Evolutionary conservation across 495 filamentous ascomycete genomes (phyloP), one percentile per base, ranked within the genome.

Genomic region (Trichoderma erinaceum): DNA sequence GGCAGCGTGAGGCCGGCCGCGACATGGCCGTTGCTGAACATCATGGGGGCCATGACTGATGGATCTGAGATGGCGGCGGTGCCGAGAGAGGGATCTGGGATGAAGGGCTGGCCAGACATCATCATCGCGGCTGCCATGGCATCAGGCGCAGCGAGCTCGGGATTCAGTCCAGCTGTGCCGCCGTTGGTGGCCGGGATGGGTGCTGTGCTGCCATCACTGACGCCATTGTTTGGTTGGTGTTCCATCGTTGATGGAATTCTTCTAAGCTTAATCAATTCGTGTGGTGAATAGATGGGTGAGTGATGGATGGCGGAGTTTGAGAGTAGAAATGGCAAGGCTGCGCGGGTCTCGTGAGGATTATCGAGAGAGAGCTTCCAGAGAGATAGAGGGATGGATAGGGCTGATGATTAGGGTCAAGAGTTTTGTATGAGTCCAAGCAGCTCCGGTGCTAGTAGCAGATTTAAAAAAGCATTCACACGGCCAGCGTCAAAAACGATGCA

Each of bases 1-100:
- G 73, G 32, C 29, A 58, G 18, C 13, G 64, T 11, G 27, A 61
- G 56, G 56, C 50, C 50, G 21, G 50, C n/a, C 10, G 27, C 56
- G 25, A 8, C 56, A n/a, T 61, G 27, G 23, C 56, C 56, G 25
- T 61, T 61, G 27, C 16, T 29, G 56, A 29, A 41, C 65, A 66
- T 25, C 32, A 66, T 48, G 23, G 44, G 43, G 48, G 65, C 29
- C 65, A 52, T 66, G 56, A 32, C 7, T 27, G 56, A 61, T 2
- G 56, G 23, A 32, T 61, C 56, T 61, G 56, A 3, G 2, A 61
- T 61, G 56, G 23, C 56, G 1, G 56, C 16, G 1, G 27, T 29
- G 23, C 15, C 56, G 56, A 61, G 56, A 29, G 56, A 61, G 2
- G 8, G 23, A 16, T 61, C 27, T 29, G 56, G 23, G 23, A 61